These are phyloP conservation scores for Fomitopsis pinicola DNA, from an alignment of 1,284 basidiomycete species.

Conservation along the genomic window DNA sequence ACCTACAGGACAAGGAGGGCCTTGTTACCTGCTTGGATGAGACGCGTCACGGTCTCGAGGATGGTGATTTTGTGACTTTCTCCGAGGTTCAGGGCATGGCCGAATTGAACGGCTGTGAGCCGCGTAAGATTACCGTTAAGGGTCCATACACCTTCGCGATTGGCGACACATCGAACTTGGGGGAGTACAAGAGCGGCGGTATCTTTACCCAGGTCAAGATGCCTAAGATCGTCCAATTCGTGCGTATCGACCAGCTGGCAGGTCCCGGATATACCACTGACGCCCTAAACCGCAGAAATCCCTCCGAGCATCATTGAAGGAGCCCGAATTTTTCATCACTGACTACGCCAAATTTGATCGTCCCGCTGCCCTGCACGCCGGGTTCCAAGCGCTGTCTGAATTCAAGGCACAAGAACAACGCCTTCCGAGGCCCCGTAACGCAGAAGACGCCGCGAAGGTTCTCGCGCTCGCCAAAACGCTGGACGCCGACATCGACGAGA, in stretches of 20 bases:
- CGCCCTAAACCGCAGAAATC: constrained; percentile 67
- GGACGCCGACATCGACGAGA: constrained; percentile 74
- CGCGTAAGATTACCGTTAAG: constrained; percentile 90
- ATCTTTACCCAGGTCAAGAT: constrained; percentile 99
- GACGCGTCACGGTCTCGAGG: constrained; percentile 95
- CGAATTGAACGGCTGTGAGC: constrained; percentile 87
- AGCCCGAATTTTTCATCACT: constrained; percentile 90
- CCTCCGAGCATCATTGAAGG: constrained; percentile 78
- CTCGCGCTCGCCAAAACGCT: constrained; percentile 79
- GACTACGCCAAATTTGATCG: constrained; percentile 99
- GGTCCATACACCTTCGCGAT: constrained; percentile 96
- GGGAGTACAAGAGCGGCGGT: constrained; percentile 85
- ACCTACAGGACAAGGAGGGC: constrained; percentile 74
- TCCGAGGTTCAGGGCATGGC: constrained; percentile 97
- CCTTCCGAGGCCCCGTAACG: constrained; percentile 83
- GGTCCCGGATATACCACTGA: background rate
- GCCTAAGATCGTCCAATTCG: constrained; percentile 94
- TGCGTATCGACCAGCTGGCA: constrained; percentile 37
- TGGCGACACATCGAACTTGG: constrained; percentile 79
- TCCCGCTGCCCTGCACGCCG: constrained; percentile 86
- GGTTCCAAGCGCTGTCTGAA: constrained; percentile 91
- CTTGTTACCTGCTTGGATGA: constrained; percentile 97
- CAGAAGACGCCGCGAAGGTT: constrained; percentile 74
- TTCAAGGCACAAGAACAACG: constrained; percentile 70
- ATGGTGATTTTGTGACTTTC: constrained; percentile 98